Percentiles rank a stretch among this genome's conserved stretches.
Evolutionary conservation across 305 asterid genomes (phyloP).

Genomic region (Fraxinus velutina): DNA sequence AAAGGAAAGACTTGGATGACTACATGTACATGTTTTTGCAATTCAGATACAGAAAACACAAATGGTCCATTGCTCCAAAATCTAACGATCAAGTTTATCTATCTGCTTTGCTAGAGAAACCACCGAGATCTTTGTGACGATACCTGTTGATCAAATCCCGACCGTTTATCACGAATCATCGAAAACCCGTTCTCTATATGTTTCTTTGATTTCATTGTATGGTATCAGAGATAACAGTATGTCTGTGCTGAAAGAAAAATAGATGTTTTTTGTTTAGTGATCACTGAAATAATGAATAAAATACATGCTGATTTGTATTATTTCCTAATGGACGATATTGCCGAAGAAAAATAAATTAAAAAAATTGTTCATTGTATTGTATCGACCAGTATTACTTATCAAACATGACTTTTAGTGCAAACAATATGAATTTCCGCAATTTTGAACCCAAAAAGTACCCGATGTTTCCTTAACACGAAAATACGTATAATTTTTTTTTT

Average conservation of each 20-base stretch:
- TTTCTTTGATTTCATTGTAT: background rate
- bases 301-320: background rate
- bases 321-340: background rate
- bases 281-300: background rate
- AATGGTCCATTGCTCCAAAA: conserved; percentile 73
- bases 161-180: background rate
- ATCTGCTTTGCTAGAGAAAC: conserved; percentile 85
- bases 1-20: conserved; percentile 72
- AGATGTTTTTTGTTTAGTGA: background rate
- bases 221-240: background rate
- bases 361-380: background rate
- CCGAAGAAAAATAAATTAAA: background rate
- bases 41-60: conserved; percentile 83
- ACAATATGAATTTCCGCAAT: background rate
- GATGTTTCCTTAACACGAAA: background rate
- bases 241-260: background rate
- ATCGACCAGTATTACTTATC: background rate
- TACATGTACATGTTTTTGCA: conserved; percentile 89
- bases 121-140: conserved; percentile 42
- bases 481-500: background rate
- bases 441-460: background rate
- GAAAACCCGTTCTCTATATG: background rate
- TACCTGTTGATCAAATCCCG: background rate
- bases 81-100: conserved; percentile 73
- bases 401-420: background rate